Conservation (phyloP, 495 filamentous ascomycete genomes). For the Amphirosellinia nigrospora region DNA sequence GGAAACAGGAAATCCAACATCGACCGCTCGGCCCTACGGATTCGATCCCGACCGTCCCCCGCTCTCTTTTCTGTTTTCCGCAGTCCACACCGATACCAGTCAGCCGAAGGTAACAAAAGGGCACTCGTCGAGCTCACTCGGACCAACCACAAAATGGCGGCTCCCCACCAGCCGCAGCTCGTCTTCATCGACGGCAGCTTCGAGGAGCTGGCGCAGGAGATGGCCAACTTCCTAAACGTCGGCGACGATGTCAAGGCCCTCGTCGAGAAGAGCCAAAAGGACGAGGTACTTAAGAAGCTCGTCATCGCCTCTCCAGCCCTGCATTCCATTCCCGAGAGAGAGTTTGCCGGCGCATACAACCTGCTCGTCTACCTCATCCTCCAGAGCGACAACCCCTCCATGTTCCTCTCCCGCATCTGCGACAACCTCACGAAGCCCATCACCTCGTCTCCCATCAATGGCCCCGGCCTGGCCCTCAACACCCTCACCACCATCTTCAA, state of each 20-base stretch:
- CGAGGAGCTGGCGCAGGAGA: constrained; percentile 85
- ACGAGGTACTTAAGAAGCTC: constrained; percentile 88
- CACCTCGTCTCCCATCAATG: constrained; percentile 81
- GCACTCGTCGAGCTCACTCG: constrained; percentile 1
- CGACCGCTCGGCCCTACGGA: constrained; percentile 25
- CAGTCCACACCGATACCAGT: neutral
- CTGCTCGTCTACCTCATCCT: constrained; percentile 90
- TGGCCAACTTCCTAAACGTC: constrained; percentile 79
- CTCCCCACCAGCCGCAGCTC: constrained; percentile 44
- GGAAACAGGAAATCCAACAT: constrained; percentile 23
- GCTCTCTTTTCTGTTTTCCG: constrained; percentile 13
- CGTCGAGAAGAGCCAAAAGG: constrained; percentile 72
- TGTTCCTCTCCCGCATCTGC: constrained; percentile 86
- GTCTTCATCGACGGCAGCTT: constrained; percentile 92
- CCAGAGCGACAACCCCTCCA: constrained; percentile 79
- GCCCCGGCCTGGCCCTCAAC: constrained; percentile 80
- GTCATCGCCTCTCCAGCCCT: constrained; percentile 73
- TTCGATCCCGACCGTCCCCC: constrained; percentile 26
- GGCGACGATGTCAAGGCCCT: constrained; percentile 74
- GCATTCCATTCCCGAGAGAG: constrained; percentile 88
- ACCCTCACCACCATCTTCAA: constrained; percentile 97
- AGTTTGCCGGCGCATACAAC: constrained; percentile 94
- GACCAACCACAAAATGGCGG: constrained; percentile 25
- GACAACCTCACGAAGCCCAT: constrained; percentile 85
- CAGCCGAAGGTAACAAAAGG: constrained; percentile 10